Evolutionary conservation across 2,329 filamentous ascomycete species (phyloP).

Genomic region (Elsinoe necatrix): DNA sequence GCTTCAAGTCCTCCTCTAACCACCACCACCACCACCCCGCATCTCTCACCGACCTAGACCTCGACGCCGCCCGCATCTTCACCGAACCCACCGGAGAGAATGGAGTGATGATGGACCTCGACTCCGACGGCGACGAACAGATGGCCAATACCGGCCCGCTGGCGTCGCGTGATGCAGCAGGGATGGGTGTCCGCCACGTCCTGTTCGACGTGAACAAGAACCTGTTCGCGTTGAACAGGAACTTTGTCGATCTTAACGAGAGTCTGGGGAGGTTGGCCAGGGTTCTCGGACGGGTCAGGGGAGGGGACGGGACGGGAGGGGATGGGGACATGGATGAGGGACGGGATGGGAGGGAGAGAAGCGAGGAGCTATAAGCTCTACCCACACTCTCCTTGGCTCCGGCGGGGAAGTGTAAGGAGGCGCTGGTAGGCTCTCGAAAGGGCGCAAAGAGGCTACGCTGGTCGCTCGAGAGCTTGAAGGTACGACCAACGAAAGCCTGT

Average conservation of each 20-base stretch:
- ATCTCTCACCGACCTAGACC: neutral
- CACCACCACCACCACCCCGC: neutral
- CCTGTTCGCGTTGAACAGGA: neutral
- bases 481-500: too few relatives aligned
- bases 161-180: neutral
- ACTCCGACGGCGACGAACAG: neutral
- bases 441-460: too few relatives aligned
- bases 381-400: too few relatives aligned
- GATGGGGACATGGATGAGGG: neutral
- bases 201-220: neutral
- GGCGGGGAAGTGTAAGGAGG: too few relatives aligned
- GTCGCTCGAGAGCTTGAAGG: too few relatives aligned
- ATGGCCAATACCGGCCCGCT: neutral
- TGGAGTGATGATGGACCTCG: neutral
- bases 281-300: neutral
- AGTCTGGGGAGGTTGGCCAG: neutral
- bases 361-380: neutral
- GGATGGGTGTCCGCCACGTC: neutral
- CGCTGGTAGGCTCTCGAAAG: too few relatives aligned
- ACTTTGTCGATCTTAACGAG: neutral
- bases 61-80: neutral
- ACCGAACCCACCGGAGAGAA: neutral
- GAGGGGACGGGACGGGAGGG: neutral
- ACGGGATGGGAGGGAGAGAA: neutral
- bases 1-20: too few relatives aligned